A percentile compares a stretch with the other conserved stretches of the same genome.
Conservation (phyloP, 805 yeast species). For the Wilhelminamyces savonicus region DNA sequence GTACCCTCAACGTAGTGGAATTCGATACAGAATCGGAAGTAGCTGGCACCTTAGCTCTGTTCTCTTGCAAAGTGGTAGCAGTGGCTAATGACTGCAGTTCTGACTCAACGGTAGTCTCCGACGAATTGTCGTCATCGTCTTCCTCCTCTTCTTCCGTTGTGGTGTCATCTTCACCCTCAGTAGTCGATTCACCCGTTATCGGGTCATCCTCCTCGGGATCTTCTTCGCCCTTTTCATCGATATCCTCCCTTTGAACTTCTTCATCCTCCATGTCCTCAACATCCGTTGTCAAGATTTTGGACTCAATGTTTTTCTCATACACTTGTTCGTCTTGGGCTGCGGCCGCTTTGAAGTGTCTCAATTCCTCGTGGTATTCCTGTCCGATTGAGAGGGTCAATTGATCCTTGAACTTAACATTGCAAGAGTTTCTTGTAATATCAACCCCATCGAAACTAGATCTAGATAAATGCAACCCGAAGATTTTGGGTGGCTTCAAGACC, state of each 20-base stretch:
- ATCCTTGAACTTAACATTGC: slow-evolving; percentile 64
- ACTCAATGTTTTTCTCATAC: slow-evolving; percentile 8
- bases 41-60: slow-evolving; percentile 3
- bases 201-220: slow-evolving; percentile 21
- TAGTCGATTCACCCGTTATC: slow-evolving; percentile 1
- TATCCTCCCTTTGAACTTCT: slow-evolving; percentile 31
- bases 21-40: slow-evolving; percentile 2
- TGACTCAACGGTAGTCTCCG: slow-evolving; percentile 12
- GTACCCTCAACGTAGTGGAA: slow-evolving; percentile 5
- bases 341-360: slow-evolving; percentile 27
- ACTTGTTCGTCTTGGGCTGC: slow-evolving; percentile 12
- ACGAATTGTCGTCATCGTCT: slow-evolving; percentile 16
- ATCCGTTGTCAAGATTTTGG: slow-evolving; percentile 19
- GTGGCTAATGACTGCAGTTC: slow-evolving; percentile 3
- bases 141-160: slow-evolving; percentile 8
- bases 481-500: slow-evolving; percentile 60
- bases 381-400: slow-evolving; percentile 43
- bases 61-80: slow-evolving; percentile 5
- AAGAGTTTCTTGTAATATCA: slow-evolving; percentile 64
- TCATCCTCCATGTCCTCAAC: slow-evolving; percentile 24
- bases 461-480: slow-evolving; percentile 77
- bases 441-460: slow-evolving; percentile 72
- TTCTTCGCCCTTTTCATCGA: slow-evolving; percentile 27
- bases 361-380: slow-evolving; percentile 28
- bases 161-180: slow-evolving; percentile 8